Conservation (phyloP, 1,284 basidiomycete species). For the Blastosporella zonata region DNA sequence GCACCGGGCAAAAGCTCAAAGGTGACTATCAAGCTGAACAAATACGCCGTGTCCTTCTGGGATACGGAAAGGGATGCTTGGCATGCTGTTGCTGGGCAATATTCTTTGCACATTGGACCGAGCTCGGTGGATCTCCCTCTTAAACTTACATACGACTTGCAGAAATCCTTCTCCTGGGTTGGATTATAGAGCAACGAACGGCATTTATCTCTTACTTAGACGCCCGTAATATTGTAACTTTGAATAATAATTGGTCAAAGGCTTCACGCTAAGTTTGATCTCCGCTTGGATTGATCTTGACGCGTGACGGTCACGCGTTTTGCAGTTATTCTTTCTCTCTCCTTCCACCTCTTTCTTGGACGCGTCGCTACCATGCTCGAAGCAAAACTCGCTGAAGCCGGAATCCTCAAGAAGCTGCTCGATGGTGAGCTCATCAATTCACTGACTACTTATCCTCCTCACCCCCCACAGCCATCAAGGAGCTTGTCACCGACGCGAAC, state of each 20-base stretch:
- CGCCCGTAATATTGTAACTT: not conserved
- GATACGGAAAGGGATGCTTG: slow-evolving; percentile 41
- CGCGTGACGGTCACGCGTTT: slow-evolving; percentile 21
- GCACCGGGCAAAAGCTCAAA: slow-evolving; percentile 11
- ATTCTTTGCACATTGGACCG: slow-evolving; percentile 45
- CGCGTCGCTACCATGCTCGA: slow-evolving; percentile 68
- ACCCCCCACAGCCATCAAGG: slow-evolving; percentile 79
- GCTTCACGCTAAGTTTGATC: slow-evolving; percentile 9
- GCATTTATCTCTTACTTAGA: not conserved
- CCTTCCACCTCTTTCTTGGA: slow-evolving; percentile 4
- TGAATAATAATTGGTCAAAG: no score
- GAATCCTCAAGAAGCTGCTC: slow-evolving; percentile 81
- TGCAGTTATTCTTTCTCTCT: slow-evolving; percentile 14
- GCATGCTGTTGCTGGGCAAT: slow-evolving; percentile 42
- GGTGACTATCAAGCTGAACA: slow-evolving; percentile 16
- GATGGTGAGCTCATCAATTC: slow-evolving; percentile 59
- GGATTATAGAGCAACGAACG: slow-evolving; percentile 34
- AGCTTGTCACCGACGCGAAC: slow-evolving; percentile 97
- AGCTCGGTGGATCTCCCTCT: slow-evolving; percentile 45
- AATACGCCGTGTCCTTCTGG: slow-evolving; percentile 55
- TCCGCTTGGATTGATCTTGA: slow-evolving; percentile 14
- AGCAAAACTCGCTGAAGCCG: slow-evolving; percentile 83
- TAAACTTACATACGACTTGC: slow-evolving; percentile 34
- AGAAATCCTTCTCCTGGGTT: slow-evolving; percentile 43
- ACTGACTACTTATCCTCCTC: slow-evolving; percentile 11